Evolutionary conservation across 441 rosid genomes (phyloP).

Genomic region (Gossypium gossypioides): DNA sequence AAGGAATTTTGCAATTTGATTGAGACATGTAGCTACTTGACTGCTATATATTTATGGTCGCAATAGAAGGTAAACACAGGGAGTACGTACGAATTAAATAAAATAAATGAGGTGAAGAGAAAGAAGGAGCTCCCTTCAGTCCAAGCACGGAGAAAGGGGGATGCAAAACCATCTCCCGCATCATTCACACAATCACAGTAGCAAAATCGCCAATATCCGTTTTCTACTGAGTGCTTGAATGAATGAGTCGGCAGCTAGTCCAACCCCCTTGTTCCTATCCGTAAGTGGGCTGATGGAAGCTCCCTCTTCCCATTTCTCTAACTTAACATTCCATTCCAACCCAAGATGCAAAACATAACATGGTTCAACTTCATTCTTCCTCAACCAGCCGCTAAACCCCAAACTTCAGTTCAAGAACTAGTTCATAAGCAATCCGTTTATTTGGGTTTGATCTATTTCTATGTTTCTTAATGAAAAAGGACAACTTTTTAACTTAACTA

Average conservation of each 20-base stretch:
- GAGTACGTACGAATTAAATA: too few species aligned
- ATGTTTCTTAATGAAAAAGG: not conserved
- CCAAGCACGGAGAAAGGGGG: conserved; percentile 67
- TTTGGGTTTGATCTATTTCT: not conserved
- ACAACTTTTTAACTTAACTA: not conserved
- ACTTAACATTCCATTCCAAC: not conserved
- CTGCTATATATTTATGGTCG: not conserved
- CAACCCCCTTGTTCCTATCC: conserved; percentile 53
- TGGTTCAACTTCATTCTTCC: not conserved
- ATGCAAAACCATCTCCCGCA: conserved; percentile 75
- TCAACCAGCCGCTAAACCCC: not conserved
- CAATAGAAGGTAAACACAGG: not conserved
- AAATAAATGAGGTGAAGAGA: conserved; percentile 16
- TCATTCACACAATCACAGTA: conserved; percentile 81
- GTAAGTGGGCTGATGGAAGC: conserved; percentile 80
- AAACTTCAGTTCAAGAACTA: not conserved
- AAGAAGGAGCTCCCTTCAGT: conserved; percentile 94
- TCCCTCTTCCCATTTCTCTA: conserved; percentile 39
- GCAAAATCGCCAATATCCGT: conserved; percentile 12
- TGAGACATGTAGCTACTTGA: not conserved
- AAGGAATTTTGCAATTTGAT: not conserved
- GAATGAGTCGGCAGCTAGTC: conserved; percentile 92
- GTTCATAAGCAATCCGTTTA: not conserved
- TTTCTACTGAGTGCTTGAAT: conserved; percentile 52
- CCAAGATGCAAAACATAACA: not conserved